Evolutionary conservation across 2,329 filamentous ascomycete genomes (phyloP).

Genomic region (Cryphonectria radicalis): DNA sequence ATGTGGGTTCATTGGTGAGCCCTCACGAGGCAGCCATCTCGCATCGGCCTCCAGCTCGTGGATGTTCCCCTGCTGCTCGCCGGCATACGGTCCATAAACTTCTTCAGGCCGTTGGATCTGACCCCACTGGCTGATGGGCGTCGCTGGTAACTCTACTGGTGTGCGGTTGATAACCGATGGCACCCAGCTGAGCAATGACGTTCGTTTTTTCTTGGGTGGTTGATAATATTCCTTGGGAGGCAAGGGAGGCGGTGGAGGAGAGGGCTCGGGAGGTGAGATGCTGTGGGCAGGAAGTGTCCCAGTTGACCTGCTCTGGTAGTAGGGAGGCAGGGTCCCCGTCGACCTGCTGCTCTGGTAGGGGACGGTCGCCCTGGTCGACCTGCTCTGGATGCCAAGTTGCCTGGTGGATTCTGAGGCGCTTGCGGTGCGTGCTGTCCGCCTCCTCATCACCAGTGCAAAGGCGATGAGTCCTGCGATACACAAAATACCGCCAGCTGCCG

Average conservation of each 20-base stretch:
- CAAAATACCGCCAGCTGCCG: conserved; percentile 22
- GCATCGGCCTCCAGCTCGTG: conserved; percentile 27
- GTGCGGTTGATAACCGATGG: conserved; percentile 26
- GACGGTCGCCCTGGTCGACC: conserved; percentile 2
- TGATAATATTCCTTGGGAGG: conserved; percentile 22
- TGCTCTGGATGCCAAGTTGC: conserved; percentile 7
- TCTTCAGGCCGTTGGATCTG: conserved; percentile 16
- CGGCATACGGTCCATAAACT: conserved; percentile 20
- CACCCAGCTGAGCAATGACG: conserved; percentile 26
- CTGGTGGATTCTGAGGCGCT: conserved; percentile 3
- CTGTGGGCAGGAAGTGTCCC: neutral
- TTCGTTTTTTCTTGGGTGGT: conserved; percentile 24
- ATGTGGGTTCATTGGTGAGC: neutral
- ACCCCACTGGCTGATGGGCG: conserved; percentile 20
- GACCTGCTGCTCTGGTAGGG: neutral
- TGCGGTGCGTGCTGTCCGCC: conserved; percentile 4
- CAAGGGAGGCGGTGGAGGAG: conserved; percentile 23
- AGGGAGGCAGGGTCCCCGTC: neutral
- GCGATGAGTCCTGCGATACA: conserved; percentile 20
- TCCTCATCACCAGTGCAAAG: conserved; percentile 22
- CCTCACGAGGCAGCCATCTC: conserved; percentile 25
- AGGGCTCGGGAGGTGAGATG: neutral
- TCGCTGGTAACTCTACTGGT: conserved; percentile 27
- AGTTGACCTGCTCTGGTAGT: neutral
- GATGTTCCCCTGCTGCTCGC: conserved; percentile 7